Evolutionary conservation across 2,329 filamentous ascomycete genomes (phyloP), one percentile per base, ranked within the genome.

Genomic region (Phialemonium atrogriseum): DNA sequence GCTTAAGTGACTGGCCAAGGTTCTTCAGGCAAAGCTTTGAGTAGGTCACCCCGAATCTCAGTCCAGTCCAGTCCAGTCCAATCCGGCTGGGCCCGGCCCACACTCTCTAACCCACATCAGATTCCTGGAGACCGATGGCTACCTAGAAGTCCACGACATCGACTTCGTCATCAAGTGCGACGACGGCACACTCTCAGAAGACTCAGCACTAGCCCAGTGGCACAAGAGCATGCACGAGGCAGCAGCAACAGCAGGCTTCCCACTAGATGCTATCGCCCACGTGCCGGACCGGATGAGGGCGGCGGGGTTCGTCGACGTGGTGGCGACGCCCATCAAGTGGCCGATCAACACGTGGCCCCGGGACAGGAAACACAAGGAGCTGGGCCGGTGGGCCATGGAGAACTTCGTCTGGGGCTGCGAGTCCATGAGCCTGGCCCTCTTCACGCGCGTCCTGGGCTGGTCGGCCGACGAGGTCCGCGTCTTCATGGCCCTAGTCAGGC

Each of bases 321-420:
- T 42, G 20, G 31, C 32, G 12, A 36, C 36, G 15, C 34, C 33
- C 10, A 43, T 40, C 24, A 43, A 45, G 25, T 40, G 42, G 34
- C 45, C 48, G 4, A 35, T 48, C 24, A 43, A 49, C 15, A 30
- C 41, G 5, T 51, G 48, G 48, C 44, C 48, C 30, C 36, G 27
- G 20, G 44, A 44, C 23, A 35, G 29, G 20, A 39, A 36, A 15
- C 30, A 46, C 21, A 50, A 50, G 27, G 39, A 34, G 7, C 14
- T 45, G 4, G 42, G 42, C 9, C 11, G 33, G 10, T 42, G 35
- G 40, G 36, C 35, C 12, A 37, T 40, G 21, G 37, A 39, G 16
- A 43, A 45, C 12, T 43, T 45, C 26, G 36, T 30, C 24, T 27
- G 34, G 11, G 40, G 40, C 12, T 37, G 45, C 24, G 45, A 48